Conservation (phyloP, 2,329 filamentous ascomycete species). For the Leptographium radiaticola region DNA sequence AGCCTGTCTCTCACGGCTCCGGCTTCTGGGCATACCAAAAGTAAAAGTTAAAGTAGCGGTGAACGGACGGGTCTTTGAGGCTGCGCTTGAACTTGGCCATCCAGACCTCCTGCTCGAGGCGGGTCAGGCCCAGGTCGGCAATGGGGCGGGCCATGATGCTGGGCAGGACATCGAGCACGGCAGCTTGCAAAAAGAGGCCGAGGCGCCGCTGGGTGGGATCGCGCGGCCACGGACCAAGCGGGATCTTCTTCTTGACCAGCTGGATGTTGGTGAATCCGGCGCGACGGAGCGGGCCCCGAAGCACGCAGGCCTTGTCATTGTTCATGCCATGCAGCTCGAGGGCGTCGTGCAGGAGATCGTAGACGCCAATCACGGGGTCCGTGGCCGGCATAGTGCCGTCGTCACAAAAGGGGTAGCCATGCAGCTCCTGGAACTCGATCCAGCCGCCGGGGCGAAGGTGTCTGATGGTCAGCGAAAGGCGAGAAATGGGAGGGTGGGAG, state of each 20-base stretch:
- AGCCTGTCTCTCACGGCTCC: not conserved
- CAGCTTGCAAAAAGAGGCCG: conserved; percentile 25
- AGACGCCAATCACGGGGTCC: conserved; percentile 22
- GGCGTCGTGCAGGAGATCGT: conserved; percentile 14
- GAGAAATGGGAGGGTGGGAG: too few relatives aligned
- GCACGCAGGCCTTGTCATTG: conserved; percentile 16
- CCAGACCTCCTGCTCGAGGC: conserved; percentile 18
- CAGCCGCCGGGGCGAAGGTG: conserved; percentile 33
- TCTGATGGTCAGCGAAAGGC: conserved; percentile 12
- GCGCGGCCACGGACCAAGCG: conserved; percentile 29
- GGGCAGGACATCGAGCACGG: conserved; percentile 23
- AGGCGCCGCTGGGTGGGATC: conserved; percentile 22
- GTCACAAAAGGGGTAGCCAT: conserved; percentile 27
- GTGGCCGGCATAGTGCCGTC: conserved; percentile 28
- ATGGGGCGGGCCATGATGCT: conserved; percentile 24
- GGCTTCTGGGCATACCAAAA: conserved; percentile 28
- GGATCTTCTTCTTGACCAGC: conserved; percentile 26
- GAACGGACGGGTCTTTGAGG: conserved; percentile 20
- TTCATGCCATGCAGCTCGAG: conserved; percentile 23
- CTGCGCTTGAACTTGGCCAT: conserved; percentile 18
- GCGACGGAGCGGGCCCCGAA: conserved; percentile 21
- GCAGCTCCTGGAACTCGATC: conserved; percentile 36
- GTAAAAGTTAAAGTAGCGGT: conserved; percentile 26
- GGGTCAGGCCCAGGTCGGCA: conserved; percentile 19
- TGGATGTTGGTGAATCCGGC: conserved; percentile 30